Conservation (phyloP, 1,139 yeast species). For the Kodamaea derodonti region DNA sequence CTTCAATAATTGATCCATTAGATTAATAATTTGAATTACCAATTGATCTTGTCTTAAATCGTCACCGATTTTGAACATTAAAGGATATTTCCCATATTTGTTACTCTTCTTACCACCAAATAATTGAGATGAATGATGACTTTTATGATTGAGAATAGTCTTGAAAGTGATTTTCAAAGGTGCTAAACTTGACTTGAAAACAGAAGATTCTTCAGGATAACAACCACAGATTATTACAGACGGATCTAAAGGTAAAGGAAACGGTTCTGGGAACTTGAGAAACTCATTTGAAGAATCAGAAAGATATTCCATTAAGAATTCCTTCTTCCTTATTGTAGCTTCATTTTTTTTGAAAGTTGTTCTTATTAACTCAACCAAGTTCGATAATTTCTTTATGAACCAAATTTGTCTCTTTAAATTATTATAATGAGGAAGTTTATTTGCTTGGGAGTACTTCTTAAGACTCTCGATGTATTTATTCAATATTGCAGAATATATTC, state of each 20-base stretch:
- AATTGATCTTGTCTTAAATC: slow-evolving; percentile 95
- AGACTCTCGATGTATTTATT: slow-evolving; percentile 39
- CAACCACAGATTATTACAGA: slow-evolving; percentile 66
- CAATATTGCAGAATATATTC: slow-evolving; percentile 34
- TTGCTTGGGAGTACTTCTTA: slow-evolving; percentile 26
- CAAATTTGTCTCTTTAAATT: slow-evolving; percentile 42
- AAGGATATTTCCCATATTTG: slow-evolving; percentile 59
- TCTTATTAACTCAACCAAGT: slow-evolving; percentile 38
- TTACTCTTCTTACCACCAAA: slow-evolving; percentile 34
- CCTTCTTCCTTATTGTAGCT: slow-evolving; percentile 41
- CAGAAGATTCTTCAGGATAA: slow-evolving; percentile 74
- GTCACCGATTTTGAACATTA: slow-evolving; percentile 95
- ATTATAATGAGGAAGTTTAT: slow-evolving; percentile 34
- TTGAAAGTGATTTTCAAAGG: slow-evolving; percentile 81
- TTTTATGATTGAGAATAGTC: slow-evolving; percentile 36
- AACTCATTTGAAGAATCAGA: slow-evolving; percentile 40
- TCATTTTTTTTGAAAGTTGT: slow-evolving; percentile 41
- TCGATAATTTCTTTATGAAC: slow-evolving; percentile 42
- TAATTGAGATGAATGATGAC: slow-evolving; percentile 23
- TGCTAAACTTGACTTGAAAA: slow-evolving; percentile 84
- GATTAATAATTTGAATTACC: slow-evolving; percentile 83
- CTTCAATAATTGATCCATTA: slow-evolving; percentile 86
- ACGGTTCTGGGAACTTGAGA: slow-evolving; percentile 44
- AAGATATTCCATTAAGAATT: slow-evolving; percentile 39
- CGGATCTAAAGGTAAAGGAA: slow-evolving; percentile 74